phyloP scores from a whole-genome alignment of 768 basidiomycete species.

The Boletus tomentosulus region DNA sequence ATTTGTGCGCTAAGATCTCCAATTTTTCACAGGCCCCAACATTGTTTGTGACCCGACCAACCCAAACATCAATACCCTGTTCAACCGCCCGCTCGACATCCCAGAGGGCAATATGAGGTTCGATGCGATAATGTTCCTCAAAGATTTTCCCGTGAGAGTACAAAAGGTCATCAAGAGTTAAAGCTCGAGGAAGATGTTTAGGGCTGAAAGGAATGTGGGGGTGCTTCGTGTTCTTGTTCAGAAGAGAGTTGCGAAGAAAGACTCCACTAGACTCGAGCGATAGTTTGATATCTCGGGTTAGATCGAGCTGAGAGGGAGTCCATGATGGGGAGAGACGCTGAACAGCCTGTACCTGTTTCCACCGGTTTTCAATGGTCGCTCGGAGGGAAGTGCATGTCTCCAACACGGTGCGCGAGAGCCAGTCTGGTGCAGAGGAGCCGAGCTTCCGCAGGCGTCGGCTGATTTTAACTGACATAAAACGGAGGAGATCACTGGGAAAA shows the following conservation, averaged over 20 bases:
- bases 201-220: slow-evolving; percentile 5
- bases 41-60: slow-evolving; percentile 13
- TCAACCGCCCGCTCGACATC: slow-evolving; percentile 37
- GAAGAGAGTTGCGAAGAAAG: slow-evolving; percentile 26
- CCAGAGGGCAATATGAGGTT: slow-evolving; percentile 23
- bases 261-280: slow-evolving; percentile 29
- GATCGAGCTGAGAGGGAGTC: slow-evolving; percentile 26
- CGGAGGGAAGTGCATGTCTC: slow-evolving; percentile 24
- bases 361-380: slow-evolving; percentile 29
- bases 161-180: slow-evolving; percentile 13
- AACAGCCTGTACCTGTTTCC: slow-evolving; percentile 27
- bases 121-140: not conserved
- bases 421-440: not conserved
- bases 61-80: slow-evolving; percentile 33
- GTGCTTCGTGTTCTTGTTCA: not conserved
- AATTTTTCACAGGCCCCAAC: slow-evolving; percentile 25
- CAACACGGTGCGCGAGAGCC: not conserved
- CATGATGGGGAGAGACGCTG: slow-evolving; percentile 27
- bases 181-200: slow-evolving; percentile 1
- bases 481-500: slow-evolving; percentile 26
- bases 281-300: slow-evolving; percentile 29
- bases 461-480: not conserved
- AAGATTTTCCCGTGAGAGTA: slow-evolving; percentile 11
- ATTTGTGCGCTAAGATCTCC: slow-evolving; percentile 23
- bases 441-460: not conserved